A percentile compares a stretch with the other conserved stretches of the same genome.
phyloP scores from a whole-genome alignment of 2,329 filamentous ascomycete species.

The Aureobasidium sp. region DNA sequence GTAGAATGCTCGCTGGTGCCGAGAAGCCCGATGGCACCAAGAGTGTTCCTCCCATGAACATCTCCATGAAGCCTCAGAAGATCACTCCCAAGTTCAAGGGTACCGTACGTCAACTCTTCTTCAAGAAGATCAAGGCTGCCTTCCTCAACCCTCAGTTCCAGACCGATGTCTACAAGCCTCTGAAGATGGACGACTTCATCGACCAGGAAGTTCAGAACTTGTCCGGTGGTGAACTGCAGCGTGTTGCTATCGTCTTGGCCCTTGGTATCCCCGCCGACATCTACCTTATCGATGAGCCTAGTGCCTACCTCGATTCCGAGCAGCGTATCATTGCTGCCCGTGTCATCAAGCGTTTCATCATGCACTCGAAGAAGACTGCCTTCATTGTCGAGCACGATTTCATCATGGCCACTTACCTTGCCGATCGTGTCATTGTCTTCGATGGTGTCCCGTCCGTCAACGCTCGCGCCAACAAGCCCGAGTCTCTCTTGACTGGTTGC shows the following conservation, averaged over 20 bases:
- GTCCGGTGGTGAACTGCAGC: constrained; percentile 98
- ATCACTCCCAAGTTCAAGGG: constrained; percentile 98
- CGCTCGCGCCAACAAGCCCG: constrained; percentile 79
- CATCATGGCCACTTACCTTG: constrained; percentile 81
- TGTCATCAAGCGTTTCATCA: constrained; percentile 99
- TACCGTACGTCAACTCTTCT: constrained; percentile 94
- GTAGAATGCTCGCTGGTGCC: constrained; percentile 86
- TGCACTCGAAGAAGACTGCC: constrained; percentile 99
- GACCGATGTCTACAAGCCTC: constrained; percentile 98
- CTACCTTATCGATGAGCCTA: constrained; percentile 96
- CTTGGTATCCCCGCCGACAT: constrained; percentile 94
- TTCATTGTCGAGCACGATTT: constrained; percentile 99
- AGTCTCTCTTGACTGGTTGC: constrained; percentile 90
- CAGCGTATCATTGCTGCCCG: constrained; percentile 96
- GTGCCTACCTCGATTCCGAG: constrained; percentile 95
- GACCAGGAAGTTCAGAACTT: constrained; percentile 99
- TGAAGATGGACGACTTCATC: constrained; percentile 98
- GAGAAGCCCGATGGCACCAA: constrained; percentile 78
- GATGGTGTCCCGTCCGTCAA: constrained; percentile 87
- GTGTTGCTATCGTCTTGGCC: constrained; percentile 96
- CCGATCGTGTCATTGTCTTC: constrained; percentile 97
- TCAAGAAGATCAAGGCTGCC: constrained; percentile 98
- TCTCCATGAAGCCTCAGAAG: constrained; percentile 99
- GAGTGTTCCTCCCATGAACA: constrained; percentile 85
- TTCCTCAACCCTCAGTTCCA: constrained; percentile 98